These are phyloP conservation scores for Solanum microdontum DNA, from an alignment of 257 asterid genomes.

Conservation along the genomic window DNA sequence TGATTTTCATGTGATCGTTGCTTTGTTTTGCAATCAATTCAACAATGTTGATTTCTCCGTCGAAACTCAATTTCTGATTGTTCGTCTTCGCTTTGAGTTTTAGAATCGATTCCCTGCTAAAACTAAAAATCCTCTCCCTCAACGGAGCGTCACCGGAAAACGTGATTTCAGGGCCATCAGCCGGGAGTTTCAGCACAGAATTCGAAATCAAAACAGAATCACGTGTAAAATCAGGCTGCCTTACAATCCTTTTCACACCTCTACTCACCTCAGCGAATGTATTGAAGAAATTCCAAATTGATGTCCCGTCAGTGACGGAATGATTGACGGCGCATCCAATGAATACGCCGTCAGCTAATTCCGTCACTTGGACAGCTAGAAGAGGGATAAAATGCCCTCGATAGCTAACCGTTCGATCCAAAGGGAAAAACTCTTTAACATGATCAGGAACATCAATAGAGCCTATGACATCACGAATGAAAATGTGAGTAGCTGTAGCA, in stretches of 20 bases:
- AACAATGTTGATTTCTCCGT: constrained; percentile 20
- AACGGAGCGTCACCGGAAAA: constrained; percentile 39
- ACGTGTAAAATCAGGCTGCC: constrained; percentile 49
- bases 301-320: constrained; percentile 59
- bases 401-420: constrained; percentile 39
- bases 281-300: constrained; percentile 59
- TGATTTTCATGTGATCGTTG: constrained; percentile 30
- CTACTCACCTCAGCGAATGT: constrained; percentile 45
- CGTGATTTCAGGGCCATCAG: constrained; percentile 44
- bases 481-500: constrained; percentile 25
- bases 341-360: constrained; percentile 54
- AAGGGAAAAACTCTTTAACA: constrained; percentile 32
- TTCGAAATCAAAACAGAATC: constrained; percentile 44
- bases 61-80: constrained; percentile 11
- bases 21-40: constrained; percentile 59
- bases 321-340: constrained; percentile 62
- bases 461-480: constrained; percentile 22
- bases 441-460: constrained; percentile 21
- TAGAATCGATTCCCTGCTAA: constrained; percentile 48
- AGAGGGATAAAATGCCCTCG: constrained; percentile 47
- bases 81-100: constrained; percentile 45
- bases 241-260: constrained; percentile 27
- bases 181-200: constrained; percentile 42
- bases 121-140: constrained; percentile 56
- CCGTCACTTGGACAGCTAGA: constrained; percentile 55